Percentiles rank a stretch among this genome's conserved stretches.
Evolutionary conservation across 805 yeast genomes (phyloP).

Genomic region (Candida sakaeoensis): DNA sequence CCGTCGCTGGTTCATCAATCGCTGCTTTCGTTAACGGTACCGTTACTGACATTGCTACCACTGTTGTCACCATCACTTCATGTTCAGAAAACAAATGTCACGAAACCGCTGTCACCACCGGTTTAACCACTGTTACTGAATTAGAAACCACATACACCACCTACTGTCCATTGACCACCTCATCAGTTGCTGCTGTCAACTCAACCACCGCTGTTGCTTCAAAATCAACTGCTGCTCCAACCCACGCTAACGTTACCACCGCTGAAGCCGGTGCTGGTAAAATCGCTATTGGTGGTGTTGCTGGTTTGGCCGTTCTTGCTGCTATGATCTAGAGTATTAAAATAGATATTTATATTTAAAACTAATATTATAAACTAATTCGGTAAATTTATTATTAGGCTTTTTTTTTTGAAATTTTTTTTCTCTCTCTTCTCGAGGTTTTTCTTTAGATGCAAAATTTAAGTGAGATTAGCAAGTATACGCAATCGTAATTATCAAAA

Average conservation of each 20-base stretch:
- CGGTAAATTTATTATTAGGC: background rate
- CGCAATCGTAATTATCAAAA: no score
- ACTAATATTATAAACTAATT: conserved; percentile 1
- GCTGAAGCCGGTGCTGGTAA: conserved; percentile 37
- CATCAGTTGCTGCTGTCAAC: conserved; percentile 34
- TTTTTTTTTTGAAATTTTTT: background rate
- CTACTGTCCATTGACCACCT: conserved; percentile 78
- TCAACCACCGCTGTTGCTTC: conserved; percentile 42
- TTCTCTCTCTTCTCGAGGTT: background rate
- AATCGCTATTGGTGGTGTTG: conserved; percentile 47
- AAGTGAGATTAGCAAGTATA: no score
- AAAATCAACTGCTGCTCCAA: conserved; percentile 17
- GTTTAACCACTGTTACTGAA: conserved; percentile 41
- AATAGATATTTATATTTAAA: background rate
- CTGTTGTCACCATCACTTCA: conserved; percentile 34
- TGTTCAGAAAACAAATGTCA: conserved; percentile 32
- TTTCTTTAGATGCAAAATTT: no score
- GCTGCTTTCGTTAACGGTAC: conserved; percentile 26
- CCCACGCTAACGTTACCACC: conserved; percentile 21
- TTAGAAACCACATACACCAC: conserved; percentile 69
- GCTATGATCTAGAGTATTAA: conserved; percentile 40
- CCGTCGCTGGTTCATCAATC: conserved; percentile 25
- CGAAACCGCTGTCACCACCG: conserved; percentile 29
- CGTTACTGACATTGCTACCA: conserved; percentile 20
- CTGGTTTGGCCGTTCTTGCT: conserved; percentile 50